Evolutionary conservation across 208 protist genomes (phyloP).

Genomic region (Angomonas deanei): DNA sequence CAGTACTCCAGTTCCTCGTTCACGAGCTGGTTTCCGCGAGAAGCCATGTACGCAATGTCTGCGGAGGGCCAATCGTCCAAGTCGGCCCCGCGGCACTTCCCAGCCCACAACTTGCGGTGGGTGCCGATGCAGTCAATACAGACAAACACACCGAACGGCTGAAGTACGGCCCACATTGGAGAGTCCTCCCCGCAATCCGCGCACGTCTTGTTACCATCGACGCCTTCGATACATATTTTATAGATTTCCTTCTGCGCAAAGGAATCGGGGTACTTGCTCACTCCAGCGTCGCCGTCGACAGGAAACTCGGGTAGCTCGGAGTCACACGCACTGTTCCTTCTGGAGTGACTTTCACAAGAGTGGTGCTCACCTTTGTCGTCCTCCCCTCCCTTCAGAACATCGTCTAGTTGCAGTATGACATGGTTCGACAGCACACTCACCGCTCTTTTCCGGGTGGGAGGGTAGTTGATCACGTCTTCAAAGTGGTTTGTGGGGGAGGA

Average conservation of each 20-base stretch:
- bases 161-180: constrained; percentile 60
- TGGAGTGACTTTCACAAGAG: too few relatives aligned
- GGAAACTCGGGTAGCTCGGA: not conserved
- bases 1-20: constrained; percentile 67
- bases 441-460: not conserved
- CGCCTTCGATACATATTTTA: constrained; percentile 21
- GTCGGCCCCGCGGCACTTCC: constrained; percentile 57
- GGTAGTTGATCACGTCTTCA: constrained; percentile 11
- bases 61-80: constrained; percentile 52
- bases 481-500: constrained; percentile 2
- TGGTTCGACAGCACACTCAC: constrained; percentile 40
- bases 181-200: constrained; percentile 51
- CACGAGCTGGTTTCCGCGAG: constrained; percentile 40
- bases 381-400: constrained; percentile 30
- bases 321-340: not conserved
- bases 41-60: constrained; percentile 55
- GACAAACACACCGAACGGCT: constrained; percentile 65
- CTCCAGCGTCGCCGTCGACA: not conserved
- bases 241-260: constrained; percentile 46
- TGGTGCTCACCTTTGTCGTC: constrained; percentile 1
- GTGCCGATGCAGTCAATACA: constrained; percentile 75
- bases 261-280: constrained; percentile 4
- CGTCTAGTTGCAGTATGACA: constrained; percentile 53
- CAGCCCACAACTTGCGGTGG: constrained; percentile 68
- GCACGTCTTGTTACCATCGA: constrained; percentile 38